These are phyloP conservation scores for Debaryomyces hansenii DNA, from an alignment of 805 yeast species.

Conservation along the genomic window DNA sequence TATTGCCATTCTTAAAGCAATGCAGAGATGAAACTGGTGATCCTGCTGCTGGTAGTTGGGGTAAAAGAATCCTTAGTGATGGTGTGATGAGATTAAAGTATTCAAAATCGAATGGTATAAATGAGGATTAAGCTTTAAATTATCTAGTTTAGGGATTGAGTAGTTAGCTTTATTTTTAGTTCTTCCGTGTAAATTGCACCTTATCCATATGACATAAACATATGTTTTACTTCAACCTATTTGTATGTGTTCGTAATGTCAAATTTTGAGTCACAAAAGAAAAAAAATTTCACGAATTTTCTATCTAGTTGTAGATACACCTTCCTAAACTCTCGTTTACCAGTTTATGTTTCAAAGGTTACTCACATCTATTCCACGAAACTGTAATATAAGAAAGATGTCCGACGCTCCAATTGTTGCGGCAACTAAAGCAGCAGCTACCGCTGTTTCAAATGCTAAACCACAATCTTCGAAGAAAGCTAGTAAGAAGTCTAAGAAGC, in stretches of 20 bases:
- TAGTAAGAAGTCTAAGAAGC: constrained; percentile 39
- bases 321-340: neutral
- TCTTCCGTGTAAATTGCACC: neutral
- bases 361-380: constrained; percentile 3
- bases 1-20: constrained; percentile 89
- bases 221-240: neutral
- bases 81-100: constrained; percentile 47
- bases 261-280: neutral
- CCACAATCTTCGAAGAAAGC: constrained; percentile 13
- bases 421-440: constrained; percentile 2
- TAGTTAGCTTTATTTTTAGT: neutral
- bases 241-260: too few relatives aligned
- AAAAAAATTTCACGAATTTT: neutral
- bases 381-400: constrained; percentile 11
- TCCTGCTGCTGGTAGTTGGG: constrained; percentile 92
- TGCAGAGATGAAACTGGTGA: constrained; percentile 96
- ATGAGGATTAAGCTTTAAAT: constrained; percentile 31
- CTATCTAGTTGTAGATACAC: neutral
- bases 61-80: constrained; percentile 64
- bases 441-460: constrained; percentile 1
- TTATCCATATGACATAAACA: neutral
- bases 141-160: neutral
- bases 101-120: constrained; percentile 39
- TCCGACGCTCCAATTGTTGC: constrained; percentile 12
- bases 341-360: constrained; percentile 16